phyloP scores from a whole-genome alignment of 2,329 filamentous ascomycete species.

The Epichloe scottii region DNA sequence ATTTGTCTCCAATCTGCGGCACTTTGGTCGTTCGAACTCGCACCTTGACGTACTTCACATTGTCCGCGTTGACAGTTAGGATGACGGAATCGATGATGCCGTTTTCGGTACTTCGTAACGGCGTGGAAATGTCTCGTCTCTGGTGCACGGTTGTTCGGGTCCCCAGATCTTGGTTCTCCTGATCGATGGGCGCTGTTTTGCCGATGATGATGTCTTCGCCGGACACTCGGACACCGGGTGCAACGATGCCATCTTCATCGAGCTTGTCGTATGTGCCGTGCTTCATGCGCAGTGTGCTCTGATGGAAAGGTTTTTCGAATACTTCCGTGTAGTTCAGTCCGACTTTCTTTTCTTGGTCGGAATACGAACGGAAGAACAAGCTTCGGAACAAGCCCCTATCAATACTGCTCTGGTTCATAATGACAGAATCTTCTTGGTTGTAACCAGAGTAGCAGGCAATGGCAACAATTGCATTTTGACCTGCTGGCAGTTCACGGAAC shows the following conservation, averaged over 20 bases:
- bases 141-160: conserved; percentile 82
- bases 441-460: conserved; percentile 97
- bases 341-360: conserved; percentile 91
- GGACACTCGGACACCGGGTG: conserved; percentile 85
- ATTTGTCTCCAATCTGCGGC: conserved; percentile 97
- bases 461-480: conserved; percentile 96
- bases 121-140: conserved; percentile 92
- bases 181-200: conserved; percentile 89
- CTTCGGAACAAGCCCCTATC: conserved; percentile 95
- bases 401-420: conserved; percentile 99
- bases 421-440: conserved; percentile 99
- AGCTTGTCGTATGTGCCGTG: conserved; percentile 96
- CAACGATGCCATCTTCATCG: conserved; percentile 89
- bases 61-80: conserved; percentile 88
- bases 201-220: conserved; percentile 99
- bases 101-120: conserved; percentile 86
- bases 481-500: conserved; percentile 91
- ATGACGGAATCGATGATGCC: conserved; percentile 93
- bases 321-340: conserved; percentile 85
- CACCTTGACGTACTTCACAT: conserved; percentile 92
- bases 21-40: conserved; percentile 95
- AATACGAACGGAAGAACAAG: conserved; percentile 95
- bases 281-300: conserved; percentile 83
- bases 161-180: conserved; percentile 85
- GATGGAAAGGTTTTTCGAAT: conserved; percentile 88